Evolutionary conservation across 2,329 filamentous ascomycete species (phyloP), one percentile per base, ranked within the genome.

Genomic region (Fusarium sp.): DNA sequence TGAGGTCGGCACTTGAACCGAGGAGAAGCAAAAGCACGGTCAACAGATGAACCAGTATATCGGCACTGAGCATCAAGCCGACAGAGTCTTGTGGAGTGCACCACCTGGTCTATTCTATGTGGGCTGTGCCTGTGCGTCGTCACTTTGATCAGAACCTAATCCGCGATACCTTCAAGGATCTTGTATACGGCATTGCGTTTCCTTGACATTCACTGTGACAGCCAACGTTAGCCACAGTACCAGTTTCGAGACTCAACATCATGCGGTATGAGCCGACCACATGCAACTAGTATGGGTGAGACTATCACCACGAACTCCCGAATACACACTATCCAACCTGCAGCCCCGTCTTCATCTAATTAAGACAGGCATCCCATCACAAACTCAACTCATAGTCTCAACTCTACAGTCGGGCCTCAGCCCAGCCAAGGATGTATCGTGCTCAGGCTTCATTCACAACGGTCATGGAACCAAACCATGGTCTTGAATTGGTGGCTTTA

Each of bases 131-230:
- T 56, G 24, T n/a, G 54, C 44, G 30, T 40, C 44, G 54, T 53
- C 45, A 45, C 55, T 66, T 46, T 54, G 38, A 71, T 58, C 63
- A 71, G 67, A 70, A 71, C 68, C 59, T 60, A 68, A 51, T 67
- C 40, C 47, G 54, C 34, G 24, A 29, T 27, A 16, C 24, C 18
- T 60, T 62, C 60, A 65, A 62, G 66, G 57, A 55, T 52, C 47
- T 65, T 50, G 30, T 20, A 53, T 52, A 60, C 54, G 46, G 54
- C 53, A 51, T 30, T 46, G 38, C 29, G 18, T 8, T 42, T 43
- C 50, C 6, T 44, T 45, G 34, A 20, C 9, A 20, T 34, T 42
- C 18, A 10, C 38, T 45, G 22, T 55, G 43, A 46, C 55, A 52
- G 46, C 34, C 45, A 52, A 60, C 47, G 29, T 30, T 29, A 29